phyloP scores from a whole-genome alignment of 352 stramenopile species.

The Pseudoperonospora humuli region DNA sequence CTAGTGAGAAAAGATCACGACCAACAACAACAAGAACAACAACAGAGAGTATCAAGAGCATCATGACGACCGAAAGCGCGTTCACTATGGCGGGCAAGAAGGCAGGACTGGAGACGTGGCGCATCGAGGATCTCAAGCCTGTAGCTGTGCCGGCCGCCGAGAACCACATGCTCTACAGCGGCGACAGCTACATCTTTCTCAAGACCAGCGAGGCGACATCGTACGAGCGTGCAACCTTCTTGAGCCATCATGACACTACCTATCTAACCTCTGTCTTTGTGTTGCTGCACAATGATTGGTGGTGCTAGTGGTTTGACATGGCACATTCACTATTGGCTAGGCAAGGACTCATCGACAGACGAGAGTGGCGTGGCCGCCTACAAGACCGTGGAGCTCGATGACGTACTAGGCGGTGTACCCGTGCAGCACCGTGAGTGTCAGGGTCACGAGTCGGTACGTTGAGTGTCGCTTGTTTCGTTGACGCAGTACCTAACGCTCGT shows the following conservation, averaged over 20 bases:
- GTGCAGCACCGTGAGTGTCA: conserved; percentile 90
- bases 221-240: conserved; percentile 18
- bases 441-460: conserved; percentile 56
- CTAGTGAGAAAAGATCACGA: conserved; percentile 17
- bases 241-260: background rate
- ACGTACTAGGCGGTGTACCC: conserved; percentile 84
- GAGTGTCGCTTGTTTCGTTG: background rate
- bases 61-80: conserved; percentile 53
- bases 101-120: conserved; percentile 71
- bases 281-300: background rate
- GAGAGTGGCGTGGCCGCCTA: conserved; percentile 93
- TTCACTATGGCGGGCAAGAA: conserved; percentile 55
- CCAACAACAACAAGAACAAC: conserved; percentile 10
- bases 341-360: conserved; percentile 85
- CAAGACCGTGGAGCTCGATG: conserved; percentile 96
- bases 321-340: conserved; percentile 96
- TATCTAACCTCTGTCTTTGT: conserved; percentile 1
- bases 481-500: background rate
- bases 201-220: conserved; percentile 58
- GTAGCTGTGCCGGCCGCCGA: conserved; percentile 41
- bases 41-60: too few species aligned
- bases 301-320: conserved; percentile 53
- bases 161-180: conserved; percentile 88
- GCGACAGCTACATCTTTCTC: conserved; percentile 96
- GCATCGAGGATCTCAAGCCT: conserved; percentile 78